These are phyloP conservation scores for Amphicarpaea edgeworthii DNA, from an alignment of 306 rosid species.

Conservation along the genomic window DNA sequence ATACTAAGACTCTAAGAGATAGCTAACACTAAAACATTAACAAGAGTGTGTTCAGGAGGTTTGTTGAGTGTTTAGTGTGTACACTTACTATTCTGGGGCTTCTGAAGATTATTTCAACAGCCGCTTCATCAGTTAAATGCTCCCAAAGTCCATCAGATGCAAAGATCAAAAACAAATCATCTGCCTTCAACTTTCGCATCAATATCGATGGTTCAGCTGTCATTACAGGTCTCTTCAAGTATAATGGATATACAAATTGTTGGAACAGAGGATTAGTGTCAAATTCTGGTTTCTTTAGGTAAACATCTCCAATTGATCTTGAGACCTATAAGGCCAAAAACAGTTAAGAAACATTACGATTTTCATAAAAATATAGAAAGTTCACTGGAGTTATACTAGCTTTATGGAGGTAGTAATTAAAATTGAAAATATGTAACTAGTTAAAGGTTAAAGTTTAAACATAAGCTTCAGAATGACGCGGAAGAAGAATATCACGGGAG, in stretches of 20 bases:
- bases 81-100: conserved; percentile 69
- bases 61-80: neutral
- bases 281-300: conserved; percentile 72
- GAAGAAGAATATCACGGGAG: neutral
- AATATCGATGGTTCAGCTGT: conserved; percentile 72
- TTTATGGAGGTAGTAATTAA: conserved; percentile 4
- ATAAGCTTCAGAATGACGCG: neutral
- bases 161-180: conserved; percentile 70
- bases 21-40: neutral
- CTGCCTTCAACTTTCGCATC: conserved; percentile 51
- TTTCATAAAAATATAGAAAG: neutral
- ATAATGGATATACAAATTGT: conserved; percentile 55
- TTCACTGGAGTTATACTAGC: neutral
- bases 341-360: neutral
- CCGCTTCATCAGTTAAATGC: conserved; percentile 68
- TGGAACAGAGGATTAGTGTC: conserved; percentile 61
- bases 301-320: conserved; percentile 82
- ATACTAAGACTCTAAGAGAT: neutral
- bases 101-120: conserved; percentile 59
- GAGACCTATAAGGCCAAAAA: conserved; percentile 61
- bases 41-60: neutral
- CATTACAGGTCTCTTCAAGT: conserved; percentile 69
- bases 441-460: conserved; percentile 4
- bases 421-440: conserved; percentile 27
- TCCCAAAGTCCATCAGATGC: conserved; percentile 86